Conservation (phyloP, 345 rosid genomes). For the Erodium maritimum region DNA sequence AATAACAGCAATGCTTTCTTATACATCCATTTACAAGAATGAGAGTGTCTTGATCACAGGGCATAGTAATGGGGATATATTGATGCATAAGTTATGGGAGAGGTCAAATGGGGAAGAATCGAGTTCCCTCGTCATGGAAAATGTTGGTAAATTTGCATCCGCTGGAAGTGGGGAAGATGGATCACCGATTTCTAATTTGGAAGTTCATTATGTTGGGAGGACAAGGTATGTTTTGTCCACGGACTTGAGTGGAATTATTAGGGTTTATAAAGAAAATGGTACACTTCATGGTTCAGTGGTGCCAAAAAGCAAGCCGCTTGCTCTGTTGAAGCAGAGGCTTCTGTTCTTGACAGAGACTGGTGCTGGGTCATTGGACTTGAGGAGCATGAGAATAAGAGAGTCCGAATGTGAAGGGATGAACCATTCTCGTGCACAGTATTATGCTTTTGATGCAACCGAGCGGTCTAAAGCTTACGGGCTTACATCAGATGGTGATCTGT, state of each 20-base stretch:
- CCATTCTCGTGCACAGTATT: constrained; percentile 45
- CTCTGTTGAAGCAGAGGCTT: constrained; percentile 81
- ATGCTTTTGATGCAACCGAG: constrained; percentile 65
- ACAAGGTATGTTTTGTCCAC: constrained; percentile 53
- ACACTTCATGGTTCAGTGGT: constrained; percentile 54
- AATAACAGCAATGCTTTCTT: constrained; percentile 62
- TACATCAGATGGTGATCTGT: constrained; percentile 72
- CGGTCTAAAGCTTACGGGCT: constrained; percentile 93
- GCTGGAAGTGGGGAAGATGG: constrained; percentile 27
- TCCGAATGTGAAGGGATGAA: constrained; percentile 81
- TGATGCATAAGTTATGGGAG: constrained; percentile 60
- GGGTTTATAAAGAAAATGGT: constrained; percentile 60
- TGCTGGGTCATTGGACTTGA: constrained; percentile 86
- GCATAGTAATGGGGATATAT: constrained; percentile 50
- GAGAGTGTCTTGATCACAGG: constrained; percentile 76
- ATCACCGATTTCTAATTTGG: constrained; percentile 43
- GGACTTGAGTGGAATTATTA: constrained; percentile 51
- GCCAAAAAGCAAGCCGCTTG: constrained; percentile 57
- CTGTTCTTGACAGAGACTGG: constrained; percentile 84
- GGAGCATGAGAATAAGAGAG: constrained; percentile 78
- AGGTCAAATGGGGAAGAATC: constrained; percentile 52
- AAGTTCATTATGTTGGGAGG: constrained; percentile 88
- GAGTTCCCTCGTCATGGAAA: constrained; percentile 43
- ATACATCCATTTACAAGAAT: constrained; percentile 56
- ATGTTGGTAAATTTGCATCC: constrained; percentile 31